Percentiles rank a stretch among this genome's conserved stretches.
phyloP scores from a whole-genome alignment of 75 land plant genomes.

The Larix kaempferi region DNA sequence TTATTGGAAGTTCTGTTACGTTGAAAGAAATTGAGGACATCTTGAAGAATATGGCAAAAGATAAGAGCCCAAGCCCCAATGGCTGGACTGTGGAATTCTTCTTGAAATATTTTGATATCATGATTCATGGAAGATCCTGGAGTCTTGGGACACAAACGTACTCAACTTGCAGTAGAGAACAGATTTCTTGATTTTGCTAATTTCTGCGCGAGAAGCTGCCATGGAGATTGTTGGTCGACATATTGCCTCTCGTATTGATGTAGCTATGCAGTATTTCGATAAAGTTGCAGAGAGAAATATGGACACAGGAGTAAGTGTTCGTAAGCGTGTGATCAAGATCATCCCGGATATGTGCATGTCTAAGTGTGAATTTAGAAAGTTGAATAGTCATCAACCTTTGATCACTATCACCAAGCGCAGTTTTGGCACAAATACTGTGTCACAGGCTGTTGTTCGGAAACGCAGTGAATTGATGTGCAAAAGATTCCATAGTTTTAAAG shows the following conservation, averaged over 20 bases:
- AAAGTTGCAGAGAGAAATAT: constrained; percentile 96
- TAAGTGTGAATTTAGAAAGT: constrained; percentile 65
- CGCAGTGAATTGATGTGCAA: constrained; percentile 98
- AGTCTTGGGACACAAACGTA: constrained; percentile 84
- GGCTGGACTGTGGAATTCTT: no score
- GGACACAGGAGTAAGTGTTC: constrained; percentile 99
- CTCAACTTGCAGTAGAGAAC: constrained; percentile 96
- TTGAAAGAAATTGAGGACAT: no score
- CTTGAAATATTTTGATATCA: no score
- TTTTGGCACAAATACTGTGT: constrained; percentile 61
- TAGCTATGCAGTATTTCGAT: constrained; percentile 97
- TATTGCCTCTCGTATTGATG: constrained; percentile 97
- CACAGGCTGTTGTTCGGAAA: constrained; percentile 73
- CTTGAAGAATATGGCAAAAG: no score
- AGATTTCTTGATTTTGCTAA: constrained; percentile 96
- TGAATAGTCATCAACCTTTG: constrained; percentile 76
- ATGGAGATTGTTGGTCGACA: constrained; percentile 98
- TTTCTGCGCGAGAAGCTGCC: constrained; percentile 98
- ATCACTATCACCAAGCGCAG: constrained; percentile 85
- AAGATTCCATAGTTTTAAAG: no score
- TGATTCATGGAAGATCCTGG: no score
- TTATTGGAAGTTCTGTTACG: no score
- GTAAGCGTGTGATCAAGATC: constrained; percentile 95
- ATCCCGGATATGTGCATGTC: constrained; percentile 92
- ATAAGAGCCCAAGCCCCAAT: no score